phyloP scores from a whole-genome alignment of 2,329 filamentous ascomycete species.

The Hypoxylon sp. region DNA sequence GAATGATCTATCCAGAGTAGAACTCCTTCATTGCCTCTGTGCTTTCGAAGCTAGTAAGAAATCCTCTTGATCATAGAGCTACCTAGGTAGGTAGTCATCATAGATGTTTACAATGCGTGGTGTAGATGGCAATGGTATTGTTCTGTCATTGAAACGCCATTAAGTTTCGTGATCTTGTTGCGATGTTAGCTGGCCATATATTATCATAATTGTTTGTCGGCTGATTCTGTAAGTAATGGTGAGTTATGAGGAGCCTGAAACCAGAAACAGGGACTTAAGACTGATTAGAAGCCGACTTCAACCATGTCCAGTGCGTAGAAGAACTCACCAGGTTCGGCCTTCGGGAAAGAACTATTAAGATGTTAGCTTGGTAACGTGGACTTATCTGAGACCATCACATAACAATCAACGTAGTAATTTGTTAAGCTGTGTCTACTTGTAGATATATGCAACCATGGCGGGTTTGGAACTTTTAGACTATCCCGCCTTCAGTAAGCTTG shows the following conservation, averaged over 20 bases:
- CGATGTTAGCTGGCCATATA: background rate
- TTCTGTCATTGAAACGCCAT: too few species aligned
- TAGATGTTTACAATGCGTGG: too few species aligned
- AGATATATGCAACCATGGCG: slow-evolving; percentile 11
- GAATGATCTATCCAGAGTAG: too few species aligned
- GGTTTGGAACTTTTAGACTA: background rate
- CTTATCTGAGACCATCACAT: background rate
- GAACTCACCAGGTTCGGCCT: background rate
- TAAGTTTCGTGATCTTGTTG: too few species aligned
- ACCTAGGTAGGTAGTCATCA: too few species aligned
- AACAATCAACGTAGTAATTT: slow-evolving; percentile 1
- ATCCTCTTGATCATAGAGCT: too few species aligned
- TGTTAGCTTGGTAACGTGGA: background rate
- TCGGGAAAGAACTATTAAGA: background rate
- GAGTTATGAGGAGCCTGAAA: background rate
- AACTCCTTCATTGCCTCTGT: too few species aligned
- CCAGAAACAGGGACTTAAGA: background rate
- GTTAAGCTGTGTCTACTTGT: too few species aligned
- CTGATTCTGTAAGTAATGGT: too few species aligned
- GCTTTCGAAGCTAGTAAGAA: too few species aligned
- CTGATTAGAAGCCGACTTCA: background rate
- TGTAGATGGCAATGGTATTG: too few species aligned
- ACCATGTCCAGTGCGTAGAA: background rate
- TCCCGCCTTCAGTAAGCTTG: background rate
- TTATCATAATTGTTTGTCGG: background rate